Conservation (phyloP, 352 stramenopile species). For the Globisporangium barbulae region DNA sequence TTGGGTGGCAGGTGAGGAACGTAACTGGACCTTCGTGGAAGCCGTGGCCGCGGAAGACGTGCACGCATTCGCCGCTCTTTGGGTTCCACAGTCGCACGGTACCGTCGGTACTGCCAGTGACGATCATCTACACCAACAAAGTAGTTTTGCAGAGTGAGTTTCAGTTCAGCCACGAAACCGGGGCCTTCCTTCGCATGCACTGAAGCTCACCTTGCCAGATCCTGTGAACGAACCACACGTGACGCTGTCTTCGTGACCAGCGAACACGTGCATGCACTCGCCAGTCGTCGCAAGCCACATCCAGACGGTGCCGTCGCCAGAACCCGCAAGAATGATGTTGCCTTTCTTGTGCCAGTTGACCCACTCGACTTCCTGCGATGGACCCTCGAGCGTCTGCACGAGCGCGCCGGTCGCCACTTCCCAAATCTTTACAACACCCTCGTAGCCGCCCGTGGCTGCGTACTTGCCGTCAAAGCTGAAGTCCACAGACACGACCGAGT, state of each 20-base stretch:
- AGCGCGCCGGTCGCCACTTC: constrained; percentile 78
- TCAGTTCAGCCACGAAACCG: no score
- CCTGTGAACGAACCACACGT: constrained; percentile 93
- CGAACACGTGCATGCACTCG: constrained; percentile 97
- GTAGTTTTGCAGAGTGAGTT: constrained; percentile 2
- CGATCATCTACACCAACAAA: constrained; percentile 66
- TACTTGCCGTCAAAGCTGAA: constrained; percentile 89
- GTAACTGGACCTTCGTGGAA: constrained; percentile 90
- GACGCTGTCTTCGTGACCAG: constrained; percentile 94
- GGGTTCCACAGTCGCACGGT: constrained; percentile 96
- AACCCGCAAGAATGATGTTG: constrained; percentile 87
- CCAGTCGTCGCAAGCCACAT: constrained; percentile 94
- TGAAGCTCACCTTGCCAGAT: constrained; percentile 86
- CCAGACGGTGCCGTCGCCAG: constrained; percentile 87
- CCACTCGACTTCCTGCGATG: constrained; percentile 90
- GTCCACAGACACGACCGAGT: constrained; percentile 80
- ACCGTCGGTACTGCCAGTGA: constrained; percentile 92
- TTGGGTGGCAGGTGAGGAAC: constrained; percentile 88
- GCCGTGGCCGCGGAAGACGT: constrained; percentile 83
- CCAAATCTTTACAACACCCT: constrained; percentile 89
- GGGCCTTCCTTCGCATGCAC: neutral
- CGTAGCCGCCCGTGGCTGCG: constrained; percentile 82
- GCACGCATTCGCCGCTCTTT: constrained; percentile 91
- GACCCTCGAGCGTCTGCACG: constrained; percentile 81
- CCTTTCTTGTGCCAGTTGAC: constrained; percentile 90